Evolutionary conservation across 2,329 filamentous ascomycete species (phyloP), one percentile per base, ranked within the genome.

Genomic region (Diaporthe humulicola): DNA sequence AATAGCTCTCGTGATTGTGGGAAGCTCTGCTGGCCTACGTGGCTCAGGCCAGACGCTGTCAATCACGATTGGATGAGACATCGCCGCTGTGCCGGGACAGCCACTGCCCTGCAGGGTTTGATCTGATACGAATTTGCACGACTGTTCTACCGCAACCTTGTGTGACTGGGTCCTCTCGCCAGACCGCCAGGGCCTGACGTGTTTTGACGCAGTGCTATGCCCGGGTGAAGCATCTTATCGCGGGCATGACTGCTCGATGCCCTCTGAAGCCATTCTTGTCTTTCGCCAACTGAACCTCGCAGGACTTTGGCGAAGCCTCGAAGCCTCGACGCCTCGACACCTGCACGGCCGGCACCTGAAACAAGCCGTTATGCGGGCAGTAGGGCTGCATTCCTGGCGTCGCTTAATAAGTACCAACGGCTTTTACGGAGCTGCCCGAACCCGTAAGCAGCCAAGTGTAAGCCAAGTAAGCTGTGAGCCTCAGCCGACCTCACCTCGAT

Each of bases 21-120:
- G 64, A 75, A 30, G 64, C 45, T 72, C 56, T 70, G 64, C 38
- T 28, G 25, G 70, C 57, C 56, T 54, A 72, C 57, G 70, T 60
- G 70, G 57, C 70, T 30, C 45, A 54, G 42, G 40, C 45, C 12
- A 6, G 17, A 64, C 7, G 52, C 4, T 42, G 33, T 19, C 36
- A n/a, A 17, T 10, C 36, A 42, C 57, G 45, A 64, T 72, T 72
- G 57, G 70, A 64, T 42, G 57, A 72, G 60, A n/a, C 36, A 64
- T 54, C 33, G 70, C 70, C 58, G 70, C 57, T 54, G 70, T 25
- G 48, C 54, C 56, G 33, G 50, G 33, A 60, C 48, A 56, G 36
- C 25, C 33, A 45, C n/a, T 60, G 56, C 30, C 36, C 42, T 61
- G n/a, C n/a, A 71, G 56, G 40, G n/a, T 45, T 38, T 57, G 69